Percentiles rank a stretch among this genome's conserved stretches.
Conservation (phyloP, 2,329 filamentous ascomycete species). For the Cladosporium cucumerinum region DNA sequence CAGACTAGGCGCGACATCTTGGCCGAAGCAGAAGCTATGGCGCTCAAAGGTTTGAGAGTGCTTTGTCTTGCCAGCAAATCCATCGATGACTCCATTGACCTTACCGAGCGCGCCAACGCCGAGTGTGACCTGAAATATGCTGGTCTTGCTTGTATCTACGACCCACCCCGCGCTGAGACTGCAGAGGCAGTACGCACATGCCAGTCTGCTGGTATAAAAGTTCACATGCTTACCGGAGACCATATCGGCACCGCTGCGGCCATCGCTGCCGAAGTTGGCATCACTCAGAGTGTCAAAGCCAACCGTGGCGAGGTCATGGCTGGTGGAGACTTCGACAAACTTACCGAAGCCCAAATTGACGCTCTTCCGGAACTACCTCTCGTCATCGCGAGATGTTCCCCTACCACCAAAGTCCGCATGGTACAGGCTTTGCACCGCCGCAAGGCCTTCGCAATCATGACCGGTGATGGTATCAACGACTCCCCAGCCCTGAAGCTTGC, state of each 20-base stretch:
- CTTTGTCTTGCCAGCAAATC: constrained; percentile 30
- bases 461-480: constrained; percentile 42
- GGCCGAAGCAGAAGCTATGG: constrained; percentile 30
- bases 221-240: constrained; percentile 50
- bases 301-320: constrained; percentile 35
- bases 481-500: constrained; percentile 40
- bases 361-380: constrained; percentile 38
- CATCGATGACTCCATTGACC: constrained; percentile 15
- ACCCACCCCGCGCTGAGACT: constrained; percentile 33
- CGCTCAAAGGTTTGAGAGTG: constrained; percentile 33
- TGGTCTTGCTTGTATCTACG: constrained; percentile 34
- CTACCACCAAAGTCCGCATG: constrained; percentile 45
- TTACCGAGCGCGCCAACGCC: constrained; percentile 24
- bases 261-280: constrained; percentile 47
- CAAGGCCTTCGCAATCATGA: constrained; percentile 36
- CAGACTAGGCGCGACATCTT: constrained; percentile 24
- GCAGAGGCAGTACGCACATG: constrained; percentile 43
- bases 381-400: constrained; percentile 44
- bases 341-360: constrained; percentile 41
- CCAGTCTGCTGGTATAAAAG: constrained; percentile 45
- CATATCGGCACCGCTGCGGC: constrained; percentile 45
- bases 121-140: constrained; percentile 30
- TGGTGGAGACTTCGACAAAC: constrained; percentile 41
- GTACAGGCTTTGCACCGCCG: constrained; percentile 39
- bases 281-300: constrained; percentile 28